Conservation (phyloP, 2,329 filamentous ascomycete genomes). For the Aspergillus latus region DNA sequence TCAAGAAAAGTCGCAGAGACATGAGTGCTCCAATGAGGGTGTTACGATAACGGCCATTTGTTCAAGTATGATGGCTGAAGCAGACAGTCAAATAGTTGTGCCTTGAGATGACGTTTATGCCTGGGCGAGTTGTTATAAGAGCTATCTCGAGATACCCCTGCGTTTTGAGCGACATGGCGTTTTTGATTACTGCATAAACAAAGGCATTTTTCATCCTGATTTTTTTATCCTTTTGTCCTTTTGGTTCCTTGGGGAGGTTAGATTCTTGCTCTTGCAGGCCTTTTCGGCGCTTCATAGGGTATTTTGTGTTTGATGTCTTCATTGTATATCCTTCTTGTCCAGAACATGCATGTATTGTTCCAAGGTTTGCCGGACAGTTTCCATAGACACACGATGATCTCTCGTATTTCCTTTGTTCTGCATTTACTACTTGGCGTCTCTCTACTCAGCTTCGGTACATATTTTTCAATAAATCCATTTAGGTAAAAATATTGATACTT, state of each 20-base stretch:
- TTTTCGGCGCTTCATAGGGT: not conserved
- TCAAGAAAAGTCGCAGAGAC: constrained; percentile 35
- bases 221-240: not conserved
- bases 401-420: constrained; percentile 15
- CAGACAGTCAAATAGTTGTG: not conserved
- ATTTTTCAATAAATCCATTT: not conserved
- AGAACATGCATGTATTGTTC: constrained; percentile 3
- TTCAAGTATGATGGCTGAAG: not conserved
- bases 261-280: not conserved
- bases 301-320: not conserved
- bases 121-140: constrained; percentile 13
- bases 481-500: not conserved
- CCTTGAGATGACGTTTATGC: constrained; percentile 10
- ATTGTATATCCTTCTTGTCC: constrained; percentile 3
- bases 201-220: not conserved
- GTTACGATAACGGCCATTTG: constrained; percentile 26
- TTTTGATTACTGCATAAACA: constrained; percentile 5
- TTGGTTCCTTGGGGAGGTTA: not conserved
- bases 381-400: not conserved
- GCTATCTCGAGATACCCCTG: constrained; percentile 31
- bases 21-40: constrained; percentile 40
- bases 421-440: not conserved
- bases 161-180: constrained; percentile 24
- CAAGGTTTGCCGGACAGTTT: not conserved
- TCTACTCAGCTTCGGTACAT: not conserved